These are phyloP conservation scores for Grammothele lineata DNA, from an alignment of 768 basidiomycete genomes.

Conservation along the genomic window DNA sequence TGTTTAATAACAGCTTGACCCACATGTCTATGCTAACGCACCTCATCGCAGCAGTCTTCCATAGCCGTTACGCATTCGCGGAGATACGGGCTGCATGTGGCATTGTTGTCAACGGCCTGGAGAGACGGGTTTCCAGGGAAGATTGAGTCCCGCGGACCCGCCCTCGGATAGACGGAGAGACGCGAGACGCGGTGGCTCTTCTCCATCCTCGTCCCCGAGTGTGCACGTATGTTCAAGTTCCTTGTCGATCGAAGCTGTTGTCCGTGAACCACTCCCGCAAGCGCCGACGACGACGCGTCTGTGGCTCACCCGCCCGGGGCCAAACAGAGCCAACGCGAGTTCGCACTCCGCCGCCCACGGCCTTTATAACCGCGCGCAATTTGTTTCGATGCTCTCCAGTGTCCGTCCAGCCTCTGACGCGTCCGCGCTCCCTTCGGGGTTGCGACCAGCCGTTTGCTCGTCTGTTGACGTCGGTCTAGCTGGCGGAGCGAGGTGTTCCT, in stretches of 20 bases:
- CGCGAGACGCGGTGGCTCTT: constrained; percentile 34
- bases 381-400: constrained; percentile 35
- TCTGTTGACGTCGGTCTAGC: constrained; percentile 70
- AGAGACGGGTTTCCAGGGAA: constrained; percentile 64
- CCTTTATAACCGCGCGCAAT: constrained; percentile 26
- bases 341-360: constrained; percentile 13
- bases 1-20: not conserved
- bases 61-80: constrained; percentile 73
- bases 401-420: constrained; percentile 71
- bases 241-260: too few species aligned
- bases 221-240: too few species aligned
- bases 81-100: constrained; percentile 66
- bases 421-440: constrained; percentile 37
- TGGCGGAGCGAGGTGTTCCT: constrained; percentile 71
- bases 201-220: constrained; percentile 12
- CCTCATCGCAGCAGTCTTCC: constrained; percentile 82
- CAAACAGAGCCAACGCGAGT: constrained; percentile 14
- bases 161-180: constrained; percentile 43
- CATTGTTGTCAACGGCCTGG: constrained; percentile 51
- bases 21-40: constrained; percentile 19
- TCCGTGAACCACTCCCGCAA: too few species aligned
- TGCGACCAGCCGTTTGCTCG: constrained; percentile 40
- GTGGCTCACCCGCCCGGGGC: constrained; percentile 17
- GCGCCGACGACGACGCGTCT: constrained; percentile 20
- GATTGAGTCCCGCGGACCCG: constrained; percentile 54